Evolutionary conservation across 345 rosid genomes (phyloP).

Genomic region (Pugionium dolabratum): DNA sequence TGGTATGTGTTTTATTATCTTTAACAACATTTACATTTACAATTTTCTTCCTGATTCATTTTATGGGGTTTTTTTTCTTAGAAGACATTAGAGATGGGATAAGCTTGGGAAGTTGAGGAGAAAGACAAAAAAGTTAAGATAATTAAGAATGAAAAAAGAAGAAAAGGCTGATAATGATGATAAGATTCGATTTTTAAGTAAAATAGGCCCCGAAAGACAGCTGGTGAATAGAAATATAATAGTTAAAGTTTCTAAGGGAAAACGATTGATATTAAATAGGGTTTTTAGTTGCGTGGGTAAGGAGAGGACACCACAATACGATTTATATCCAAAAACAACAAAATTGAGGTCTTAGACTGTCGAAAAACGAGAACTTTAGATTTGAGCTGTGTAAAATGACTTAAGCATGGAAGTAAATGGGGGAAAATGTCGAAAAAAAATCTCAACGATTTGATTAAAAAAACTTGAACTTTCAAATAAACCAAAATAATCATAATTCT

Average conservation of each 20-base stretch:
- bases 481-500: no score
- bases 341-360: slow-evolving; percentile 14
- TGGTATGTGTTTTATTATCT: slow-evolving; percentile 7
- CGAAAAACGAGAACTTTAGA: background rate
- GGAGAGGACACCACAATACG: slow-evolving; percentile 27
- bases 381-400: background rate
- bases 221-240: slow-evolving; percentile 23
- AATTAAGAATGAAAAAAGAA: slow-evolving; percentile 16
- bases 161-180: slow-evolving; percentile 25
- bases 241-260: slow-evolving; percentile 1
- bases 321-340: slow-evolving; percentile 12
- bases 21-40: background rate
- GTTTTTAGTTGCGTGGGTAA: slow-evolving; percentile 27
- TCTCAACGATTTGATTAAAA: no score
- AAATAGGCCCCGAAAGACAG: slow-evolving; percentile 33
- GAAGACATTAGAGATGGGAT: slow-evolving; percentile 23
- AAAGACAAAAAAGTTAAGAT: slow-evolving; percentile 8
- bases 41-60: background rate
- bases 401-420: background rate
- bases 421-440: no score
- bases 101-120: slow-evolving; percentile 13
- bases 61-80: background rate
- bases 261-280: slow-evolving; percentile 12
- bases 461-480: no score
- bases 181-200: slow-evolving; percentile 36